Evolutionary conservation across 495 filamentous ascomycete species (phyloP).

Genomic region (Penicillium flavigenum): DNA sequence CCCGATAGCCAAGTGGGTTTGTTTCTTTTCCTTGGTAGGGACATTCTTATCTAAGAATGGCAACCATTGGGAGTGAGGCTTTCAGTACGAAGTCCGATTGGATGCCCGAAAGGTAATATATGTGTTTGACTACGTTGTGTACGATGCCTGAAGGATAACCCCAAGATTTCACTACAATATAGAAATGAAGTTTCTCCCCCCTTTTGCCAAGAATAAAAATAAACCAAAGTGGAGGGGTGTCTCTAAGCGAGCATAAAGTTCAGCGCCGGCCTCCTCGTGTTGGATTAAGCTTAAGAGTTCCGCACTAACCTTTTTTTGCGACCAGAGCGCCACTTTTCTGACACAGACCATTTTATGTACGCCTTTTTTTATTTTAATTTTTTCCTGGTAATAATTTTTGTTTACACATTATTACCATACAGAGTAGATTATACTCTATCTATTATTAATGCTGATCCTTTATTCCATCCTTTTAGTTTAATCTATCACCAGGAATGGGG

Average conservation of each 20-base stretch:
- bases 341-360: slow-evolving; percentile 25
- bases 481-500: slow-evolving; percentile 25
- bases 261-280: slow-evolving; percentile 46
- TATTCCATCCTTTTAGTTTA: not conserved
- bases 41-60: not conserved
- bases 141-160: slow-evolving; percentile 10
- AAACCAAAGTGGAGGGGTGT: slow-evolving; percentile 18
- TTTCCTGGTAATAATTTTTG: not conserved
- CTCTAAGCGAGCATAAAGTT: slow-evolving; percentile 49
- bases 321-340: slow-evolving; percentile 43
- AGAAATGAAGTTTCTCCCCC: not conserved
- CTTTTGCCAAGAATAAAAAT: slow-evolving; percentile 25
- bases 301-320: slow-evolving; percentile 43
- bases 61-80: not conserved
- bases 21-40: not conserved
- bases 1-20: slow-evolving; percentile 18
- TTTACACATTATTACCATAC: slow-evolving; percentile 1
- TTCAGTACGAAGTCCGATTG: not conserved
- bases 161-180: slow-evolving; percentile 11
- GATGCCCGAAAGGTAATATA: not conserved
- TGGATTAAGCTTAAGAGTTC: slow-evolving; percentile 55
- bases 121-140: not conserved
- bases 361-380: not conserved
- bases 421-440: not conserved
- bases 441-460: slow-evolving; percentile 2